These are phyloP conservation scores for Botrytis cinerea DNA, from an alignment of 2,329 filamentous ascomycete genomes.

Conservation along the genomic window DNA sequence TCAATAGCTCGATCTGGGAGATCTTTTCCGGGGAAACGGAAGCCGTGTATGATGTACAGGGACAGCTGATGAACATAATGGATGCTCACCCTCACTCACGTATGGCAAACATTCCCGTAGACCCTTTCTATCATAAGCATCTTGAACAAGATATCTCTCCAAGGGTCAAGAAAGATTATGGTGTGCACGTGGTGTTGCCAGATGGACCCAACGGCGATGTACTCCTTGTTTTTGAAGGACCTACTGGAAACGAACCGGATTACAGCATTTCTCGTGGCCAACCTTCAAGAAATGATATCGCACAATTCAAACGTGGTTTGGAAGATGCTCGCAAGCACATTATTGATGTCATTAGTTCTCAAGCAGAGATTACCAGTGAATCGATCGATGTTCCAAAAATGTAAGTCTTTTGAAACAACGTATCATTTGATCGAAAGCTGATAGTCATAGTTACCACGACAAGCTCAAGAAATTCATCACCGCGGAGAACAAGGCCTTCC, in stretches of 20 bases:
- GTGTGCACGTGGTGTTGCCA: conserved; percentile 73
- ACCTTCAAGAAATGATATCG: conserved; percentile 52
- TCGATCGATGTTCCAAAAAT: conserved; percentile 61
- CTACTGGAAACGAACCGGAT: conserved; percentile 48
- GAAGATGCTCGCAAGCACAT: conserved; percentile 59
- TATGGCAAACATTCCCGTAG: conserved; percentile 66
- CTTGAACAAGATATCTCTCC: conserved; percentile 65
- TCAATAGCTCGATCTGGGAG: conserved; percentile 77
- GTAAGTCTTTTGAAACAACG: conserved; percentile 41
- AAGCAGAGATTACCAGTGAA: conserved; percentile 54
- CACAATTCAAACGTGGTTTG: conserved; percentile 56
- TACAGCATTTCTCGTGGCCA: conserved; percentile 58
- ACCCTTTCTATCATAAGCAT: conserved; percentile 78
- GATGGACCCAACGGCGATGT: conserved; percentile 59
- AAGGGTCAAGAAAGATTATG: conserved; percentile 65
- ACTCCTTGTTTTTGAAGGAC: conserved; percentile 74
- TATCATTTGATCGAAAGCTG: conserved; percentile 30
- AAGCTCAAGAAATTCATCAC: conserved; percentile 65
- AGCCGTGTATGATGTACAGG: conserved; percentile 74
- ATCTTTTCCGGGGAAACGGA: conserved; percentile 85
- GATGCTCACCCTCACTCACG: conserved; percentile 72
- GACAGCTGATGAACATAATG: conserved; percentile 73
- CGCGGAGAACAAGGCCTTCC: conserved; percentile 61
- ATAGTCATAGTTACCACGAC: conserved; percentile 57
- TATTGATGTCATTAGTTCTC: conserved; percentile 57